A percentile compares a stretch with the other conserved stretches of the same genome.
Conservation (phyloP, 805 yeast species). For the Hanseniaspora lindneri region DNA sequence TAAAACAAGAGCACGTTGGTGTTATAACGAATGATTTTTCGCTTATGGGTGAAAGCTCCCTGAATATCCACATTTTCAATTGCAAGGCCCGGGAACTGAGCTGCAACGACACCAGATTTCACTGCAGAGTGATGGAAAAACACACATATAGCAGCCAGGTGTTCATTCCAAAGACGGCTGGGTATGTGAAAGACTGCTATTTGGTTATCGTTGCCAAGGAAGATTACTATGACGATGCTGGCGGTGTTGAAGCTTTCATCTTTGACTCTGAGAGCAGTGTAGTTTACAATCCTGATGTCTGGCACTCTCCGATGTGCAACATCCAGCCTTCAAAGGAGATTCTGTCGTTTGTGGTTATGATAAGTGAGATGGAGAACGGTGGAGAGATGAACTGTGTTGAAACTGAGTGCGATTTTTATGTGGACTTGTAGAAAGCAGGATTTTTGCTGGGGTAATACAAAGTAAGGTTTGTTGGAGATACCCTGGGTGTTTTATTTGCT, state of each 20-base stretch:
- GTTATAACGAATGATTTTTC: slow-evolving; percentile 3
- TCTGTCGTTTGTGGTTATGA: slow-evolving; percentile 7
- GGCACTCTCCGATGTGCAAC: slow-evolving; percentile 87
- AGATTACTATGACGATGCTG: slow-evolving; percentile 50
- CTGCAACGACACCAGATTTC: slow-evolving; percentile 30
- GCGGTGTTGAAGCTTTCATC: slow-evolving; percentile 50
- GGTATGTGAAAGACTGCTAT: slow-evolving; percentile 40
- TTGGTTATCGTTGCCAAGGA: slow-evolving; percentile 66
- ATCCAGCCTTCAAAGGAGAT: not conserved
- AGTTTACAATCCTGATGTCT: slow-evolving; percentile 63
- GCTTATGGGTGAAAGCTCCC: not conserved
- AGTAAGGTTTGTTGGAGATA: not conserved
- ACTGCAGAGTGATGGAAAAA: slow-evolving; percentile 64
- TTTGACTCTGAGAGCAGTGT: slow-evolving; percentile 80
- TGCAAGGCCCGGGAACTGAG: slow-evolving; percentile 3
- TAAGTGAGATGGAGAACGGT: not conserved
- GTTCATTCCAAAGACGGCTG: slow-evolving; percentile 78
- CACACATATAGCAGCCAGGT: slow-evolving; percentile 87
- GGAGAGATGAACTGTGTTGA: slow-evolving; percentile 9
- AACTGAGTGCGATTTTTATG: slow-evolving; percentile 1
- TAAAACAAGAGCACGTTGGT: slow-evolving; percentile 11
- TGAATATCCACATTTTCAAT: slow-evolving; percentile 16
- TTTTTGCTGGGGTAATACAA: too few relatives aligned
- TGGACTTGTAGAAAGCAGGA: not conserved
- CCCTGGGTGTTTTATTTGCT: not conserved